phyloP scores from a whole-genome alignment of 2,329 filamentous ascomycete genomes.

The Curvularia verruculosa region DNA sequence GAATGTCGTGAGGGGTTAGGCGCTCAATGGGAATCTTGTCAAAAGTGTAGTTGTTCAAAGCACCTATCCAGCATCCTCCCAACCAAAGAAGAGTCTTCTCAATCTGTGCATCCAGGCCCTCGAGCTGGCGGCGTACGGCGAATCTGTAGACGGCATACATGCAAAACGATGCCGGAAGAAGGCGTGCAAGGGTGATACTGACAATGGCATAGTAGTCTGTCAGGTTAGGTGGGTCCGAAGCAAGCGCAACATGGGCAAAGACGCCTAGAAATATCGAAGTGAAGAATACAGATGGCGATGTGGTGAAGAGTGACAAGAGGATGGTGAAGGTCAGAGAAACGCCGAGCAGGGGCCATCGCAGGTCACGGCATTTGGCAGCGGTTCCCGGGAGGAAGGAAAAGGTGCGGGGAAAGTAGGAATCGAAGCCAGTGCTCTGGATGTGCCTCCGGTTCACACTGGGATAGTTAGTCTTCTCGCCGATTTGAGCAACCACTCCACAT shows the following conservation, averaged over 20 bases:
- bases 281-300: constrained; percentile 81
- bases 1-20: constrained; percentile 86
- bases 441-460: constrained; percentile 70
- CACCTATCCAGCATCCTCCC: constrained; percentile 87
- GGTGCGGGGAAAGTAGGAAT: constrained; percentile 87
- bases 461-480: constrained; percentile 71
- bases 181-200: constrained; percentile 78
- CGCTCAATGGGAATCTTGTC: constrained; percentile 91
- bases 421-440: constrained; percentile 77
- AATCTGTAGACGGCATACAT: constrained; percentile 87
- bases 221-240: constrained; percentile 80
- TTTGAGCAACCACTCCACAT: constrained; percentile 78
- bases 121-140: constrained; percentile 75
- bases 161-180: constrained; percentile 85
- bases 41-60: constrained; percentile 93
- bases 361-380: constrained; percentile 73
- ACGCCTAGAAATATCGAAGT: constrained; percentile 79
- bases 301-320: constrained; percentile 80
- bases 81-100: constrained; percentile 93
- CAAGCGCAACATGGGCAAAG: constrained; percentile 89
- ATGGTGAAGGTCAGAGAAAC: constrained; percentile 81
- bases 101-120: constrained; percentile 76
- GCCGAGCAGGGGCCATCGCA: constrained; percentile 82
- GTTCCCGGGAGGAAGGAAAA: constrained; percentile 76
- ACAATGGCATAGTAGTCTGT: constrained; percentile 72